Evolutionary conservation across 2,329 filamentous ascomycete species (phyloP).

Genomic region (Paecilomyces dactylethromorphus): DNA sequence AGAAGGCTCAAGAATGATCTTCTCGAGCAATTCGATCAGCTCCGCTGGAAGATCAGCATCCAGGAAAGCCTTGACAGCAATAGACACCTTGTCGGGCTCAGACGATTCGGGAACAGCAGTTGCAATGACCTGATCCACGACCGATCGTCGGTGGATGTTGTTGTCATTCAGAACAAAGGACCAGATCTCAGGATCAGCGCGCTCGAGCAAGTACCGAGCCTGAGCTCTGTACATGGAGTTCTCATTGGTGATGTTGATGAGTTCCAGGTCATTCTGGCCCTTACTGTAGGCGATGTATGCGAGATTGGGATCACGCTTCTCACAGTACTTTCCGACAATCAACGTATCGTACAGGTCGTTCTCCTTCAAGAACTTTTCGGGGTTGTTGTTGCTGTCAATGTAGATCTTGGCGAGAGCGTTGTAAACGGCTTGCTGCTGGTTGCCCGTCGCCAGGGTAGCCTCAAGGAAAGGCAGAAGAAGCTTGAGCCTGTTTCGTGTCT

Average conservation of each 20-base stretch:
- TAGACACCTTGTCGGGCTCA: slow-evolving; percentile 88
- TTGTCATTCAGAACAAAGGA: slow-evolving; percentile 89
- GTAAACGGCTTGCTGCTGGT: slow-evolving; percentile 93
- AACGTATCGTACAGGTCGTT: slow-evolving; percentile 95
- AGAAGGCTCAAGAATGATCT: slow-evolving; percentile 99
- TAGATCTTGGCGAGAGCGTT: slow-evolving; percentile 99
- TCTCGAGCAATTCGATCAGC: slow-evolving; percentile 94
- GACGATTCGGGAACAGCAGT: slow-evolving; percentile 89
- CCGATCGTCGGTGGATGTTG: slow-evolving; percentile 87
- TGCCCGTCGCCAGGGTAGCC: slow-evolving; percentile 78
- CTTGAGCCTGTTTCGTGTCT: slow-evolving; percentile 91
- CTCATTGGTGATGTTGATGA: slow-evolving; percentile 97
- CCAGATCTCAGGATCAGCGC: slow-evolving; percentile 88
- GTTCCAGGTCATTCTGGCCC: slow-evolving; percentile 92
- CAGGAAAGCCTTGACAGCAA: slow-evolving; percentile 90
- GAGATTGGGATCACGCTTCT: slow-evolving; percentile 94
- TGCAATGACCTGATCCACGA: slow-evolving; percentile 93
- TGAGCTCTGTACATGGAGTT: slow-evolving; percentile 99
- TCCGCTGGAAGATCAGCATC: slow-evolving; percentile 85
- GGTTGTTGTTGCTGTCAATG: slow-evolving; percentile 97
- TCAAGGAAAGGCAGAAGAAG: slow-evolving; percentile 93
- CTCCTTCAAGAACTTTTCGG: slow-evolving; percentile 93
- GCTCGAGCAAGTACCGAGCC: slow-evolving; percentile 86
- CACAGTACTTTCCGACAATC: slow-evolving; percentile 92
- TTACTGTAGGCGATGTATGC: slow-evolving; percentile 94